Evolutionary conservation across 805 yeast genomes (phyloP), one percentile per base, ranked within the genome.

Genomic region (Candida ficus): DNA sequence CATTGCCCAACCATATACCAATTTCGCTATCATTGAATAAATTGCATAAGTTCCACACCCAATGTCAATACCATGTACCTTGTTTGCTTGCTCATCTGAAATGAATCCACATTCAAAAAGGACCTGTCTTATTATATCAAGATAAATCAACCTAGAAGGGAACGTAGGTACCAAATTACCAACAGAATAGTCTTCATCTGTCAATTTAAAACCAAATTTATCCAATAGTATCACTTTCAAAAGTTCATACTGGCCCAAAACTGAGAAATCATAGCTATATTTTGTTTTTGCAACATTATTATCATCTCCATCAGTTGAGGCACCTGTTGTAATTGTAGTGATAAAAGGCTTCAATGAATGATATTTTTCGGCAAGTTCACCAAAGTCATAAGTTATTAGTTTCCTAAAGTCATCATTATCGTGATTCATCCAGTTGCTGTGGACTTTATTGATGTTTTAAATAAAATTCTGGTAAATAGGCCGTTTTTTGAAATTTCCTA

Each of bases 21-120:
- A 44, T 21, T 57, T 43, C 7, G 62, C 73, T 25, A 75, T 43
- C 1, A 75, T 40, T 3, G 76, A 68, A 49, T 74, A 75, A 1
- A 75, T 67, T 4, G 70, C 70, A 30, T 67, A 58, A 18, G 70
- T 67, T 1, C 80, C 79, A 0, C 75, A 68, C 1, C 80, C 80
- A 14, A 72, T 58, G 45, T 73, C 77, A n/a, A 70, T n/a, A 37
- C 1, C 66, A 70, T 14, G 29, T 30, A n/a, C 44, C 23, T 4
- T 14, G 22, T 19, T 16, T 25, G n/a, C n/a, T n/a, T n/a, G n/a
- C n/a, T n/a, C n/a, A n/a, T n/a, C n/a, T n/a, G n/a, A n/a, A n/a
- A n/a, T n/a, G 14, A 31, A 22, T 4, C 21, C 26, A 20, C 14
- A 40, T 32, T 40, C 39, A 7, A 17, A 13, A 25, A 40, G 8